A percentile compares a stretch with the other conserved stretches of the same genome.
These are phyloP conservation scores for Fraxinus excelsior DNA, from an alignment of 257 asterid genomes.

Conservation along the genomic window DNA sequence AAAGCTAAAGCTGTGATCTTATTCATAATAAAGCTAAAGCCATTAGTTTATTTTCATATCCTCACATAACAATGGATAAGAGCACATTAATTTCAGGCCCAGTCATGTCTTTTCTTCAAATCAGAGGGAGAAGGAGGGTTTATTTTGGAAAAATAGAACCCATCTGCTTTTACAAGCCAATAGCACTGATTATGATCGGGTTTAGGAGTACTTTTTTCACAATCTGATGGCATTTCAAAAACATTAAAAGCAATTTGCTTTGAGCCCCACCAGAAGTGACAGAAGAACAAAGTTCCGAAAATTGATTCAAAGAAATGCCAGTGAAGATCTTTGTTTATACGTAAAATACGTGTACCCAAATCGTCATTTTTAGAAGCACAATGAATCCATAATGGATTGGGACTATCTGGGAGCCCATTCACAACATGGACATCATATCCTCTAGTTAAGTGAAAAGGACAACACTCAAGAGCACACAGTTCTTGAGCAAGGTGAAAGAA, in stretches of 20 bases:
- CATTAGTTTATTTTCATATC: no score
- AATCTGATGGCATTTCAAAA: not conserved
- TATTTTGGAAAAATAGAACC: not conserved
- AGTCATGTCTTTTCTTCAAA: not conserved
- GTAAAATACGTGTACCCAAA: not conserved
- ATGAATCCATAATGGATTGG: not conserved
- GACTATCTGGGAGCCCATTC: not conserved
- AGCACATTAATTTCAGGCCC: not conserved
- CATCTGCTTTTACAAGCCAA: not conserved
- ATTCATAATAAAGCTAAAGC: no score
- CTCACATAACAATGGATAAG: no score
- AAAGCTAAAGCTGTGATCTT: no score
- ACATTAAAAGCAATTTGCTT: not conserved
- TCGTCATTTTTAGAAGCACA: not conserved
- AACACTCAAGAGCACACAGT: not conserved
- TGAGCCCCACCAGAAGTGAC: not conserved
- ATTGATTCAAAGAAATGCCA: not conserved
- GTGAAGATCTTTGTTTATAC: not conserved
- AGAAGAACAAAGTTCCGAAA: not conserved
- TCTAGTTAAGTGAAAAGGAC: not conserved
- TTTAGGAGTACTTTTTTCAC: not conserved
- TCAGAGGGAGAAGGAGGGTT: not conserved
- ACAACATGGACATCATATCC: slow-evolving; percentile 2
- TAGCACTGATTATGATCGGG: not conserved
- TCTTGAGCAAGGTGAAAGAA: not conserved